Evolutionary conservation across 2,329 filamentous ascomycete species (phyloP).

Genomic region (Arthrocladium fulminans): DNA sequence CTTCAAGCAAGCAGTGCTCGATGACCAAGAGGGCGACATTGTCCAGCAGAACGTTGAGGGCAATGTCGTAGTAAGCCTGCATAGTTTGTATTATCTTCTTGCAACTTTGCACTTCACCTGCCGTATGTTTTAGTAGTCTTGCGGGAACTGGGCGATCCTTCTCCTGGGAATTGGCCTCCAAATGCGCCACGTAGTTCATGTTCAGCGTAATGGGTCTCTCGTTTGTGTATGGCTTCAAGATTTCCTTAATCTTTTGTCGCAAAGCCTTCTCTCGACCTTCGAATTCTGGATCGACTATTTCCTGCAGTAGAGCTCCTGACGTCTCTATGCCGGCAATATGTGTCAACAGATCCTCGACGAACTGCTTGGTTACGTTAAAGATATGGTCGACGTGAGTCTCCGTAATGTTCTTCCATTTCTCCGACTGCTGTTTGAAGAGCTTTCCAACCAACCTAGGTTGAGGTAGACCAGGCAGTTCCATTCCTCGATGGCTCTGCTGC

Average conservation of each 20-base stretch:
- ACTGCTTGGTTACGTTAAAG: constrained; percentile 15
- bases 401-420: constrained; percentile 11
- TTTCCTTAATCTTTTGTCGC: constrained; percentile 20
- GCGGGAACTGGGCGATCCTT: neutral
- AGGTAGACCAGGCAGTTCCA: constrained; percentile 29
- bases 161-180: constrained; percentile 9
- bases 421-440: constrained; percentile 28
- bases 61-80: constrained; percentile 22
- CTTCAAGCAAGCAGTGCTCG: constrained; percentile 32
- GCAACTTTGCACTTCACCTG: neutral
- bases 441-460: constrained; percentile 28
- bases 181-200: neutral
- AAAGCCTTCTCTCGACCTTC: constrained; percentile 17
- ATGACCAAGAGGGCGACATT: constrained; percentile 31
- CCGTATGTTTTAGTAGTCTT: neutral
- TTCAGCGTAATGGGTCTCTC: constrained; percentile 13
- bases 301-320: constrained; percentile 11
- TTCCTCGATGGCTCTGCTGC: constrained; percentile 20
- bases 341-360: constrained; percentile 19
- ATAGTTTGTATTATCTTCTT: constrained; percentile 8
- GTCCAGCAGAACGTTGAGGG: constrained; percentile 29
- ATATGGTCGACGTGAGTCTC: constrained; percentile 11
- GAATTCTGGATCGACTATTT: constrained; percentile 17
- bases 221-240: constrained; percentile 17
- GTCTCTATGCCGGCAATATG: constrained; percentile 14